Evolutionary conservation across 2,329 filamentous ascomycete species (phyloP), one percentile per base, ranked within the genome.

Genomic region (Trichoderma arundinaceum): DNA sequence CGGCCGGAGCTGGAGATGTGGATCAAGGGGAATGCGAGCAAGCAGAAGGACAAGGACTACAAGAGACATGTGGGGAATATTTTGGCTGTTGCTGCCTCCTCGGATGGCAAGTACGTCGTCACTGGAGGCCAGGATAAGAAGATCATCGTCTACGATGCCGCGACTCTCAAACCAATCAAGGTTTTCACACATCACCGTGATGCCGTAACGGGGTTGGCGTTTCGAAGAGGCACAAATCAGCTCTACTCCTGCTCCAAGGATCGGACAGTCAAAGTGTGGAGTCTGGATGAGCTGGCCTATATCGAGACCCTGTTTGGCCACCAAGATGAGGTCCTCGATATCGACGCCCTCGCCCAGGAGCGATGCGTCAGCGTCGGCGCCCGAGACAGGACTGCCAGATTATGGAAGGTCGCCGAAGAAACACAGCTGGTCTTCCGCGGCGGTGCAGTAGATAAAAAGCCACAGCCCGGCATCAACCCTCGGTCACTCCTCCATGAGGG

Each of bases 361-460:
- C 89, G 92, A 56, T 97, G 95, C 75, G 85, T 98, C 67, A 95
- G 90, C 68, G 95, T 97, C 17, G 95, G 95, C 64, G 90, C 92
- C 6, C 86, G 95, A 69, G 95, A 99, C 77, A 89, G 94, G 65
- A 97, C 94, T 2, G 95, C 94, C 44, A 86, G 95, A 66, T 80
- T 97, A 71, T 99, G 95, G 95, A 97, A 97, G 78, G 94, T 99
- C 1, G 88, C 92, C 4, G 95, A 99, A 72, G 94, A 99, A 80
- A 92, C 91, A 1, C 95, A 99, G 76, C 86, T 99, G 7, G 94
- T 98, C 1, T 99, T 98, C 78, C 90, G 94, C 54, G 94, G 94
- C 66, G 92, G 93, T 68, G 90, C 88, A 48, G 81, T 83, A 32
- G 83, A 84, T 68, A 86, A 84, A 71, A 87, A 86, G 71, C 74